Evolutionary conservation across 2,329 filamentous ascomycete species (phyloP).

Genomic region (Chaetomium strumarium): DNA sequence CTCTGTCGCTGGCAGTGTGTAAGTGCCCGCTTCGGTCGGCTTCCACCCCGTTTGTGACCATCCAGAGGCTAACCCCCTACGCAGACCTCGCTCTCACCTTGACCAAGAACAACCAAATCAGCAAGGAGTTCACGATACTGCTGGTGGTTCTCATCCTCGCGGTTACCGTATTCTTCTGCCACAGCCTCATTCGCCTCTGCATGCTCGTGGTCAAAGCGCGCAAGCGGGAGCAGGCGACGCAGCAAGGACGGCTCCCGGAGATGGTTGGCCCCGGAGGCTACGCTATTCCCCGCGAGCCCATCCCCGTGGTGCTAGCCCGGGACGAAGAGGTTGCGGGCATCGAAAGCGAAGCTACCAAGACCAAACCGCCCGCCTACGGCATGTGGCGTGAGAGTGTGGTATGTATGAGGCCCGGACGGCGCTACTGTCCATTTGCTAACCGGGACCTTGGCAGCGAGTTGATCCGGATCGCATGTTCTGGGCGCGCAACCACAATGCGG

Average conservation of each 20-base stretch:
- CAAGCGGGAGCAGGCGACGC: conserved; percentile 22
- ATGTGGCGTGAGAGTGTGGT: conserved; percentile 78
- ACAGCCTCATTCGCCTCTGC: conserved; percentile 67
- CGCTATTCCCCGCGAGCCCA: conserved; percentile 64
- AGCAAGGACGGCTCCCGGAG: conserved; percentile 32
- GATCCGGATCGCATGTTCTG: conserved; percentile 78
- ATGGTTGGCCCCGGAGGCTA: conserved; percentile 57
- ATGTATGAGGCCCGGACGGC: conserved; percentile 35
- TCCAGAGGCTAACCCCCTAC: neutral
- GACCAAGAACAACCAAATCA: conserved; percentile 51
- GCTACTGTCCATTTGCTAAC: neutral
- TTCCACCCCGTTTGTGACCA: neutral
- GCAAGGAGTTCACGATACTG: conserved; percentile 70
- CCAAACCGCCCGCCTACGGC: conserved; percentile 77
- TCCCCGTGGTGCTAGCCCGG: conserved; percentile 66
- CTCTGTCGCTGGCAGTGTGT: conserved; percentile 59
- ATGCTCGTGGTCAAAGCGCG: conserved; percentile 54
- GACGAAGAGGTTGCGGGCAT: conserved; percentile 64
- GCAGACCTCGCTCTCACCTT: conserved; percentile 68
- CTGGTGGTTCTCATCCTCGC: conserved; percentile 72
- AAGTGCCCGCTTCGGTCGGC: conserved; percentile 33
- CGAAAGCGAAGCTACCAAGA: conserved; percentile 49
- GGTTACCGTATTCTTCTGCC: conserved; percentile 72
- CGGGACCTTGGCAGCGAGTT: conserved; percentile 48
- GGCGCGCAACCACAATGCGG: conserved; percentile 55